Evolutionary conservation across 1,139 yeast genomes (phyloP), one percentile per base, ranked within the genome.

Genomic region (Pneumocystis jirovecii): DNA sequence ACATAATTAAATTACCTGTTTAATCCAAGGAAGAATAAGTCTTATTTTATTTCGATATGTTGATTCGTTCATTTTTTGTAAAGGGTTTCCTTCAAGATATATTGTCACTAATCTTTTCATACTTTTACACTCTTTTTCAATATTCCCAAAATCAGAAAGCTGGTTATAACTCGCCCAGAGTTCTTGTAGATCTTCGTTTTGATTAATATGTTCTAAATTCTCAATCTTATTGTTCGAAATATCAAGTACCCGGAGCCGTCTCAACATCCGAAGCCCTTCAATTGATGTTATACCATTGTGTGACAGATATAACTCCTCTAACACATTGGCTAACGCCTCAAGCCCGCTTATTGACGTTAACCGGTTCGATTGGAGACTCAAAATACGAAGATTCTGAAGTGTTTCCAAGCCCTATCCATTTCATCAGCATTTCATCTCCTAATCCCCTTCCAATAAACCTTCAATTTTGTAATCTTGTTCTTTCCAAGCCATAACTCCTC

Each of bases 401-500:
- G 78, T 77, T 12, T 63, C 76, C 68, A 95, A 77, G 72, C 88
- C 87, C 66, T 67, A 63, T 6, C 3, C 25, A 60, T 15, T 2
- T n/a, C 21, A 3, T 39, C 19, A 25, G 5, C 5, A 31, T 31
- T 31, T 21, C 3, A 2, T 1, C n/a, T 19, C 17, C 17, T 25
- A 1, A 31, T 39, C 25, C 5, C 17, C 3, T 42, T 45, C n/a
- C 39, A 19, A 39, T 39, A 59, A 7, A 50, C 60, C 68, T 86
- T 82, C 61, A 95, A 77, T 72, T 77, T 81, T 0, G 82, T 74
- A 65, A 95, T 89, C 68, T 83, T 82, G 75, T 95, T 95, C 73
- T 91, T 90, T 60, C 98, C 98, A 61, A 95, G 79, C 98, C 98
- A 95, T 64, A 95, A 78, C 74, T 91, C 89, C 69, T 83, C 83